Conservation (phyloP, 768 basidiomycete species). For the Filobasidium floriforme region DNA sequence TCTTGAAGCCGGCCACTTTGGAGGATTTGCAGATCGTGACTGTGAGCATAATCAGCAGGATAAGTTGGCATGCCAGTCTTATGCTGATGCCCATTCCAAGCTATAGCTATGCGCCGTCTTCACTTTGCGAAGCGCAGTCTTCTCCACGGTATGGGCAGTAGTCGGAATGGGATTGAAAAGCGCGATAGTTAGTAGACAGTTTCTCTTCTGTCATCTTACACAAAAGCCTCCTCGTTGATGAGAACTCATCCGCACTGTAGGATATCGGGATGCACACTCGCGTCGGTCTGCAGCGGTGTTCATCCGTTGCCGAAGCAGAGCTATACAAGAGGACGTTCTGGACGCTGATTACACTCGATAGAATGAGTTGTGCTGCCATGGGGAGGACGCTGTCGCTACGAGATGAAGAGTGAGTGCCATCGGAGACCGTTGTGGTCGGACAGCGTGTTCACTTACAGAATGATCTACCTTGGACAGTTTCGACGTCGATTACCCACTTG, state of each 20-base stretch:
- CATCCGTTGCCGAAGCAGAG: constrained; percentile 55
- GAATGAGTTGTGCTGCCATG: constrained; percentile 47
- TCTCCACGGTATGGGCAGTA: constrained; percentile 53
- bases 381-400: constrained; percentile 67
- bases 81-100: background rate
- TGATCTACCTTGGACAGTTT: constrained; percentile 51
- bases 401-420: constrained; percentile 60
- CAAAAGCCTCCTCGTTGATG: background rate
- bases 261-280: constrained; percentile 70
- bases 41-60: constrained; percentile 49
- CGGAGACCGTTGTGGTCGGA: background rate
- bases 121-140: constrained; percentile 34
- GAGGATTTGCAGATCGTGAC: constrained; percentile 63
- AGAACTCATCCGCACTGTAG: constrained; percentile 41
- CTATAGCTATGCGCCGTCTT: constrained; percentile 45
- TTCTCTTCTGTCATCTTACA: too few species aligned
- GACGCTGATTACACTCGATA: constrained; percentile 49
- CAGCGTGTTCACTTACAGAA: constrained; percentile 27
- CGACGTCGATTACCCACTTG: constrained; percentile 63
- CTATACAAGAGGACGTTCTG: constrained; percentile 74
- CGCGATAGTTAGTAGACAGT: constrained; percentile 44
- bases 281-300: constrained; percentile 41
- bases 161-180: constrained; percentile 62
- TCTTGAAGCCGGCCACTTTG: constrained; percentile 56
- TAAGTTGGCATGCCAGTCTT: constrained; percentile 46